Base-by-base conservation (phyloP, 2,329 filamentous ascomycete genomes). In the Teratosphaeria zuluensis region DNA sequence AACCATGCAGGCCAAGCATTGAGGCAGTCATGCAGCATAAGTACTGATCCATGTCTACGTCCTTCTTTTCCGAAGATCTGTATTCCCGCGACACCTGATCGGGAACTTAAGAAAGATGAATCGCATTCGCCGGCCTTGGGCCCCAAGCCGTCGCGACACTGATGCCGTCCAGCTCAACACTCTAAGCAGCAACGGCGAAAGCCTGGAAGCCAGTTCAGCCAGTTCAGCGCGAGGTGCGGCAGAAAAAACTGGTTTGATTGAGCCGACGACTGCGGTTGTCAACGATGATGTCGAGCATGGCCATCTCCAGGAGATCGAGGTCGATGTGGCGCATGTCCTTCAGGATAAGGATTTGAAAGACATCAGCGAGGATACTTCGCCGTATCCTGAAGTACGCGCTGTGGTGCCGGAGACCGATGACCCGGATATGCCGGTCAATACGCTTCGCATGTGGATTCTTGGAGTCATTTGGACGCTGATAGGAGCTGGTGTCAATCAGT, bases 351-450 rank as follows among this genome's bases (percentile, higher is more conserved):
- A 68, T 21, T 32, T 64, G 24, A 63, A 66, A 33, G 66, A 66
- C 54, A 57, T 68, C n/a, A 66, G 66, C 11, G 62, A 56, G 2
- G 64, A 67, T 35, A 66, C 65, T 68, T 87, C 84, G 2, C 85
- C 84, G 0, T 88, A 87, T 65, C 80, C 84, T 31, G 84, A 88
- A 63, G 65, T 67, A 5, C 21, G 58, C 2, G 58, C 58, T 11
- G 58, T 60, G 14, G 58, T 60, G 28, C 58, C 58, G 7, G 86
- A 86, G 68, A 83, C 81, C 64, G 84, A 87, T 68, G 81, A 87
- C 56, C 66, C 65, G 64, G 80, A 84, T 53, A 68, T 86, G 30
- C 85, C 84, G 0, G 85, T 83, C 73, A 87, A 85, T 68, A 88
- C 85, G 0, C 74, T 79, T 9, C 71, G 76, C 30, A 76, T 76